phyloP scores from a whole-genome alignment of 176 grass and related monocot genomes.

The Themeda triandra region DNA sequence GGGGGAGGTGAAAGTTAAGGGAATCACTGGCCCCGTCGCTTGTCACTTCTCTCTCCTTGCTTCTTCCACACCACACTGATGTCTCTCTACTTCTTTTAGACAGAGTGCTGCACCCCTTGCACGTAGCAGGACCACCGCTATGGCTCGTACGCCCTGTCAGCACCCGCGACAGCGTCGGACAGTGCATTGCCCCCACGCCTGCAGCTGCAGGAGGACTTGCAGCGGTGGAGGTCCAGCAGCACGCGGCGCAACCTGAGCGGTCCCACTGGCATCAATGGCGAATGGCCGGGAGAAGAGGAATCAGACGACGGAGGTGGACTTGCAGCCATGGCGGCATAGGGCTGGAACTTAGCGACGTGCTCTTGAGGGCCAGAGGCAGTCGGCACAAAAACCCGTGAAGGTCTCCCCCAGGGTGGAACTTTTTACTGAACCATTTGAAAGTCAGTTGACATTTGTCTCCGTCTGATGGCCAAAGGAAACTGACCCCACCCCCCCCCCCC shows the following conservation, averaged over 20 bases:
- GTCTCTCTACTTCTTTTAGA: neutral
- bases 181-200: neutral
- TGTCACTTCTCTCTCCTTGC: neutral
- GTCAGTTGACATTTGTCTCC: neutral
- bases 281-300: neutral
- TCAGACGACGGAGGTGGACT: neutral
- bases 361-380: neutral
- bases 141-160: neutral
- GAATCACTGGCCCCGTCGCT: neutral
- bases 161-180: fast-evolving
- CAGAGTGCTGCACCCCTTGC: neutral
- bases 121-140: neutral
- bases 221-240: neutral
- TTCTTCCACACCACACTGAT: neutral
- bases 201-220: neutral
- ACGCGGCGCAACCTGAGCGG: neutral
- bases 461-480: neutral
- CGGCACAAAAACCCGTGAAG: neutral
- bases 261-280: neutral
- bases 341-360: neutral
- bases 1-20: neutral
- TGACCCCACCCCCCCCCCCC: neutral
- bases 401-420: neutral
- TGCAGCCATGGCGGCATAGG: neutral
- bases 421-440: neutral